Percentiles rank a stretch among this genome's conserved stretches.
phyloP scores from a whole-genome alignment of 2,329 filamentous ascomycete genomes.

The Aspergillus sp. region DNA sequence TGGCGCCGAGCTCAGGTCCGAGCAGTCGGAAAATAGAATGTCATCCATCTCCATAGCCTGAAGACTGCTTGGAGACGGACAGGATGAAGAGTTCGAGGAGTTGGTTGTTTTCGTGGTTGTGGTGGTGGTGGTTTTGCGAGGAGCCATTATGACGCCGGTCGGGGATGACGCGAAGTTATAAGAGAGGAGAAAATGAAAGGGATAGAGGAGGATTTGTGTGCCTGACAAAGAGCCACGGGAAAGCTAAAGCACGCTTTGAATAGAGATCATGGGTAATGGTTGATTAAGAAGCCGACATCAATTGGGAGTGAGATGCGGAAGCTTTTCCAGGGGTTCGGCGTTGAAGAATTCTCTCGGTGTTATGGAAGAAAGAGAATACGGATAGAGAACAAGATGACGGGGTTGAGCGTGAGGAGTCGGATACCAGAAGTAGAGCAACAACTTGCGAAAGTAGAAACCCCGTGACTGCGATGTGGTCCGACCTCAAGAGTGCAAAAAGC shows the following conservation, averaged over 20 bases:
- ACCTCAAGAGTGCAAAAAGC: conserved; percentile 8
- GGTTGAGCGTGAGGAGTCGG: conserved; percentile 23
- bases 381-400: conserved; percentile 7
- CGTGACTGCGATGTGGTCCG: conserved; percentile 22
- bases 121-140: conserved; percentile 6
- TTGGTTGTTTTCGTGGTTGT: conserved; percentile 5
- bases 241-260: conserved; percentile 14
- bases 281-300: conserved; percentile 12
- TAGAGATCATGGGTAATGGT: conserved; percentile 16
- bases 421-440: conserved; percentile 14
- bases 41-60: conserved; percentile 24
- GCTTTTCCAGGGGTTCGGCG: conserved; percentile 4
- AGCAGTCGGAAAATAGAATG: conserved; percentile 40
- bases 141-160: conserved; percentile 16
- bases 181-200: conserved; percentile 8
- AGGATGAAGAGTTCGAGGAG: conserved; percentile 11
- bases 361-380: conserved; percentile 14
- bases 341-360: conserved; percentile 7
- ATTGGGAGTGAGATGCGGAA: conserved; percentile 5
- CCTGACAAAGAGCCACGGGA: conserved; percentile 6
- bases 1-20: conserved; percentile 44
- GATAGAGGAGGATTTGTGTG: conserved; percentile 3
- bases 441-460: conserved; percentile 1
- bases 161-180: conserved; percentile 9
- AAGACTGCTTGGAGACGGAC: conserved; percentile 11